Evolutionary conservation across 768 basidiomycete genomes (phyloP), one percentile per base, ranked within the genome.

Genomic region (Amanita inopinata): DNA sequence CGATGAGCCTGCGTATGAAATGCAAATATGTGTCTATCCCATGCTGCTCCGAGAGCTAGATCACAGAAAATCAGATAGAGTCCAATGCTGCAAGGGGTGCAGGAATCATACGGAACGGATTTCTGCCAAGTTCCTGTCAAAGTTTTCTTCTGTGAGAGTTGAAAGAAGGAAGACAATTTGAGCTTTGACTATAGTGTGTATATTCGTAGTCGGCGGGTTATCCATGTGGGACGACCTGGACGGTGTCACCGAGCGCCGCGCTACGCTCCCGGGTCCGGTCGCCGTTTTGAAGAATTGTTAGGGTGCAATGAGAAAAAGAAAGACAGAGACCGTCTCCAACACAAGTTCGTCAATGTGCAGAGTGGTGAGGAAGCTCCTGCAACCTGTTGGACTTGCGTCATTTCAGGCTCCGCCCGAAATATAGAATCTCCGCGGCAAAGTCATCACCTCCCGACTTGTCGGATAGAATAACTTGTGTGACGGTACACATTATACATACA

Each of bases 121-220:
- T 69, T 99, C 93, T 44, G 78, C 67, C 59, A 92, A 83, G 64
- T 96, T 90, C 58, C 88, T 78, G 58, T 89, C 88, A 60, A 90
- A 99, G 65, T 91, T 92, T 55, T 98, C 94, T 66, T 98, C 94
- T 46, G 89, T 91, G 48, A 98, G 78, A 19, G 91, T 97, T 20
- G 89, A 91, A 51, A 99, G 76, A 46, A 97, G 74, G 66, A 99
- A 98, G 52, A 94, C 92, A 58, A 99, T 93, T 72, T 99, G 93
- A 47, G 93, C 86, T 65, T 87, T 88, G 67, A 91, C 88, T 62
- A 90, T 90, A 59, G 85, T 89, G 63, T 88, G 80, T 58, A 90
- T 87, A 62, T 86, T 87, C 60, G 82, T 80, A 59, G 72, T 80
- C 65, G 82, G 76, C 71, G 83, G 77, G 60, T 76, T 83, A 69